A percentile compares a stretch with the other conserved stretches of the same genome.
Conservation (phyloP, 345 rosid genomes). For the Rhodomyrtus tomentosa region DNA sequence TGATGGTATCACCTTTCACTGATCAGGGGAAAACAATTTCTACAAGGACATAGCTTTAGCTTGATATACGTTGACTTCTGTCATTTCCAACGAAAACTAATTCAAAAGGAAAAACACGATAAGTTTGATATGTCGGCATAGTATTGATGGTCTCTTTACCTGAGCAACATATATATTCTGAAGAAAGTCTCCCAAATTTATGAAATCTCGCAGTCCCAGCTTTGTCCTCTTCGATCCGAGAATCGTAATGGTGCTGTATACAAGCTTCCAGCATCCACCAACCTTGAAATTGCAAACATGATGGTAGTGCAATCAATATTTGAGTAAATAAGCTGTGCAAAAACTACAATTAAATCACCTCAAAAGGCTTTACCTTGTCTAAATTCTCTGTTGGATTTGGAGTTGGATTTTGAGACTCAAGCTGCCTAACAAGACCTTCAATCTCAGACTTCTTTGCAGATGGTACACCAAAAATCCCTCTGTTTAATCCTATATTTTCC, state of each 20-base stretch:
- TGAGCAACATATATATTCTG: conserved; percentile 63
- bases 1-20: not conserved
- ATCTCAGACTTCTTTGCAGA: conserved; percentile 63
- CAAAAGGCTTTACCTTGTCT: conserved; percentile 29
- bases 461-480: conserved; percentile 71
- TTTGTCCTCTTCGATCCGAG: conserved; percentile 77
- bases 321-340: not conserved
- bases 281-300: conserved; percentile 26
- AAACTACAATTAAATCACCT: not conserved
- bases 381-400: conserved; percentile 55
- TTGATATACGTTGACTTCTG: not conserved
- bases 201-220: conserved; percentile 76
- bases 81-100: not conserved
- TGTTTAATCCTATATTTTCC: conserved; percentile 40
- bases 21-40: not conserved
- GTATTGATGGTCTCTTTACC: conserved; percentile 21
- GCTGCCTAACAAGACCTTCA: conserved; percentile 36
- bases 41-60: not conserved
- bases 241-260: conserved; percentile 70
- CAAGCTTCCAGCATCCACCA: conserved; percentile 71
- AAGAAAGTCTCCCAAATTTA: conserved; percentile 60
- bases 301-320: not conserved
- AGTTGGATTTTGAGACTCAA: conserved; percentile 79
- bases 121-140: not conserved
- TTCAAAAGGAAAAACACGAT: not conserved